Base-by-base conservation (phyloP, 2,329 filamentous ascomycete genomes). In the Alternaria sp. region DNA sequence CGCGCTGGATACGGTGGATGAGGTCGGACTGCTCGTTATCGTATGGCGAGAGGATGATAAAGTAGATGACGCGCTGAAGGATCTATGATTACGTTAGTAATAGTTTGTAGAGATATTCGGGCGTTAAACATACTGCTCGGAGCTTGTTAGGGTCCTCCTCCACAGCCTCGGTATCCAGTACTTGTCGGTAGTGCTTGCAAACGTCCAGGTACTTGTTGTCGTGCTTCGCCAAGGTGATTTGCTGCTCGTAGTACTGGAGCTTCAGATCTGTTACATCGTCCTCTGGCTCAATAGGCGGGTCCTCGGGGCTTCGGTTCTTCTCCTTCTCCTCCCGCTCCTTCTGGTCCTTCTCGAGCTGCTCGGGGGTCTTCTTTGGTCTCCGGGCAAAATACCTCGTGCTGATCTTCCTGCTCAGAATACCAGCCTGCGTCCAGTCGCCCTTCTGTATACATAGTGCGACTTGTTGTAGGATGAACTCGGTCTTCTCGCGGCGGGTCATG, bases 1-100 rank as follows among this genome's bases (percentile, higher is more conserved):
- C 95, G 78, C 89, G 88, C 78, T 93, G 88, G 70, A 99, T 91
- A 73, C 95, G 92, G 82, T 99, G 94, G 62, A 99, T 89, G 56
- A 99, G 90, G 71, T 99, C 95, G 70, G 94, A 95, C 79, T 99
- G 95, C 80, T 99, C 95, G 80, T 99, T 99, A 83, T 99, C 94
- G 81, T 98, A 93, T 7, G 95, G 94, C 7, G 95, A 92, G 52
- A 99, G 91, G 68, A 98, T 95, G 78, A 97, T 89, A 80, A 96
- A 99, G 86, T 96, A 98, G 81, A 98, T 94, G 78, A 98, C 93
- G 74, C 95, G 89, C 83, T 97, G 93, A 43, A 99, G 87, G 18
- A 93, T 88, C 93, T 96, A 64, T 2, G 9, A 4, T 9, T 36
- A 16, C 34, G 53, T 66, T 54, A 66, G 62, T 36, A 43, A 41